Conservation (phyloP, 441 rosid species). For the Hura crepitans region DNA sequence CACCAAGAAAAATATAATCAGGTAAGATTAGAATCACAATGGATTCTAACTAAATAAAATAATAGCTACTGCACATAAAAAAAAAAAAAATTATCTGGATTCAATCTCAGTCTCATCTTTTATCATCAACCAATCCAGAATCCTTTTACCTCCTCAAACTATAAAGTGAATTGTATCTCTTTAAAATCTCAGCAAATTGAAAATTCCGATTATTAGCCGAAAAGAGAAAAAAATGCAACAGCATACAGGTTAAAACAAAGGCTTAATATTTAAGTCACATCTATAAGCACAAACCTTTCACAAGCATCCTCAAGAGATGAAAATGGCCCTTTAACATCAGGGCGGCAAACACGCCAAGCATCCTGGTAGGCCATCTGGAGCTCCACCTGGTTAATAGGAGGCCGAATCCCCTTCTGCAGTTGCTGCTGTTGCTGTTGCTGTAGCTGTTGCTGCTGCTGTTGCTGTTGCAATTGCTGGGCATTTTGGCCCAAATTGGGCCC, state of each 20-base stretch:
- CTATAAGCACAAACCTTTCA: slow-evolving; percentile 55
- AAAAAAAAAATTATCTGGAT: background rate
- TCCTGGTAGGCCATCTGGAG: slow-evolving; percentile 92
- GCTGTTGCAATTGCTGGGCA: slow-evolving; percentile 29
- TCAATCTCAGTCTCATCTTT: background rate
- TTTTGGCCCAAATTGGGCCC: slow-evolving; percentile 33
- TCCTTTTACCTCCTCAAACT: background rate
- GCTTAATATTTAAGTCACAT: too few relatives aligned
- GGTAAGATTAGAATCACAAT: background rate
- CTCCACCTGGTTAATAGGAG: slow-evolving; percentile 63
- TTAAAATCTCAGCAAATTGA: background rate
- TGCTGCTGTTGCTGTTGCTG: slow-evolving; percentile 44
- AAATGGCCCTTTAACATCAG: slow-evolving; percentile 82
- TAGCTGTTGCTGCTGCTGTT: slow-evolving; percentile 26
- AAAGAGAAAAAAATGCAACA: background rate
- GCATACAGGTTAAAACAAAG: background rate
- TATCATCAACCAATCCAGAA: background rate
- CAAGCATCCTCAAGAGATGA: slow-evolving; percentile 87
- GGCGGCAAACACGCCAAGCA: slow-evolving; percentile 91
- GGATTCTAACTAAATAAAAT: background rate
- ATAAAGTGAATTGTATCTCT: background rate
- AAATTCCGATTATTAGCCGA: background rate
- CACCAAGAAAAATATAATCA: background rate
- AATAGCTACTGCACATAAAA: background rate
- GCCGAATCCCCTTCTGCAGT: slow-evolving; percentile 60